These are phyloP conservation scores for Actinidia polygama DNA, from an alignment of 179 eudicot species.

Conservation along the genomic window DNA sequence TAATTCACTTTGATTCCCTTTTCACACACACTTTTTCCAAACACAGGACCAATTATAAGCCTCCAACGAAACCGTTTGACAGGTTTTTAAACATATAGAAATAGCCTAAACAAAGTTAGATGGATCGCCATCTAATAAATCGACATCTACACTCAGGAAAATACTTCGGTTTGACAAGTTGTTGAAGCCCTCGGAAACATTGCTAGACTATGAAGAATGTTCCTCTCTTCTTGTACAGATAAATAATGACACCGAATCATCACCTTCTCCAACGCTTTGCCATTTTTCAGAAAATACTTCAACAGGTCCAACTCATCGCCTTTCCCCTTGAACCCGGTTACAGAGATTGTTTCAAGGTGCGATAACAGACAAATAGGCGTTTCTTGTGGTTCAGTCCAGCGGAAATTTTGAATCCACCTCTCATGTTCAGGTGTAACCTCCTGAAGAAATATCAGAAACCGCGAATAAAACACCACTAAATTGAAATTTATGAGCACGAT, in stretches of 20 bases:
- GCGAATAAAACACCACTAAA: neutral
- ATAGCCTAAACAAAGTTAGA: too few relatives aligned
- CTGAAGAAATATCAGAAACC: neutral
- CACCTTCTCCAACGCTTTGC: neutral
- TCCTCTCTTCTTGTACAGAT: neutral
- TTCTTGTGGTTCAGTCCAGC: neutral
- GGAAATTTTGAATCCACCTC: neutral
- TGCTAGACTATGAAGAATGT: neutral
- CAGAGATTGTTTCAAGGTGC: neutral
- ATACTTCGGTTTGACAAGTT: neutral
- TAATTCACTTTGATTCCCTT: too few relatives aligned
- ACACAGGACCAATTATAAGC: too few relatives aligned
- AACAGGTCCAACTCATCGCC: constrained; percentile 3
- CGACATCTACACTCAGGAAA: too few relatives aligned
- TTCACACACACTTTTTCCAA: too few relatives aligned
- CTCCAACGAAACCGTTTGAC: too few relatives aligned
- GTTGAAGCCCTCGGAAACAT: neutral
- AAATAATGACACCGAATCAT: neutral
- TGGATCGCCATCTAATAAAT: too few relatives aligned
- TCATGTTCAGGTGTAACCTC: neutral
- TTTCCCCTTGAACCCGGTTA: neutral
- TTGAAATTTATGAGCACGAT: neutral
- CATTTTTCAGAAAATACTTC: constrained; percentile 15
- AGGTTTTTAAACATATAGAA: too few relatives aligned
- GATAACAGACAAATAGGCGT: neutral